phyloP scores from a whole-genome alignment of 495 filamentous ascomycete species.

The Podospora sp. region DNA sequence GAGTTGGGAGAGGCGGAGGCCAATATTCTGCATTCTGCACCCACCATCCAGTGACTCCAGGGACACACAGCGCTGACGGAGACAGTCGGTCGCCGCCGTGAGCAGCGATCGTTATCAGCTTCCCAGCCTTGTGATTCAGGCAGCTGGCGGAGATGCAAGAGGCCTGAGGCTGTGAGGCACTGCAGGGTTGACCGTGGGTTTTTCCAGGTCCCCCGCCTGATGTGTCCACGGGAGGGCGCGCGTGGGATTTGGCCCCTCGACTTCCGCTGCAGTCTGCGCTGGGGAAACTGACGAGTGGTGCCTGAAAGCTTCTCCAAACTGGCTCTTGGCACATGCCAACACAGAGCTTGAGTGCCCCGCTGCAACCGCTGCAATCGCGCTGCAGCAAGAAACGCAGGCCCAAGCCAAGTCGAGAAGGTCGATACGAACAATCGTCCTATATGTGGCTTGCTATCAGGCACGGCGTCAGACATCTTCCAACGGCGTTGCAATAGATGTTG shows the following conservation, averaged over 20 bases:
- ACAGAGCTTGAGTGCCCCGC: neutral
- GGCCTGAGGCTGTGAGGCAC: slow-evolving; percentile 12
- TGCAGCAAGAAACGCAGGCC: slow-evolving; percentile 6
- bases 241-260: neutral
- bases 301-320: neutral
- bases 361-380: slow-evolving; percentile 11
- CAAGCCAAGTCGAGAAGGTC: neutral
- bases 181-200: slow-evolving; percentile 11
- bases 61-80: neutral
- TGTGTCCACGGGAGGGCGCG: neutral
- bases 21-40: neutral
- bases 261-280: too few relatives aligned
- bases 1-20: neutral
- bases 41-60: neutral
- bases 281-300: slow-evolving; percentile 8
- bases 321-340: slow-evolving; percentile 10
- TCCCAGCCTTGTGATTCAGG: neutral
- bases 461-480: neutral
- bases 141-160: slow-evolving; percentile 11
- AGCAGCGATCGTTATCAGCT: neutral
- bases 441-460: slow-evolving; percentile 19
- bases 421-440: slow-evolving; percentile 17
- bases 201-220: slow-evolving; percentile 5
- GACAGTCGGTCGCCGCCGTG: neutral
- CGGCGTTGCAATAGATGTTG: slow-evolving; percentile 13